Evolutionary conservation across 2,329 filamentous ascomycete species (phyloP), one percentile per base, ranked within the genome.

Genomic region (Cordyceps cateniannulata): DNA sequence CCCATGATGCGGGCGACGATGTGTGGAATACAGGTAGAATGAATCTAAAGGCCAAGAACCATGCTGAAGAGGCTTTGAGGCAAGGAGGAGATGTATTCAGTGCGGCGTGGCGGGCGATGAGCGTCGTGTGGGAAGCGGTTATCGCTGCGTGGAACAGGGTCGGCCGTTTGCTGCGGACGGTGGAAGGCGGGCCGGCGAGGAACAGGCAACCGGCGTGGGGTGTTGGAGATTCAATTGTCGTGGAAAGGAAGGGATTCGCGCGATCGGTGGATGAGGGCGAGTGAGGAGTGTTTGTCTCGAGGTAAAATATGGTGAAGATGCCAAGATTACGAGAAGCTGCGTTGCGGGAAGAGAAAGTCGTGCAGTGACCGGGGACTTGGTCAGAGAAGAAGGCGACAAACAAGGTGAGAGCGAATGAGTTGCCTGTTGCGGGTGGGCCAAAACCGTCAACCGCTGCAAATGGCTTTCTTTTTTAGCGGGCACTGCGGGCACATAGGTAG

Each of bases 1-100:
- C 93, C 93, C 93, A 98, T 98, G 65, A 58, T 63, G 63, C 62
- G 59, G 52, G 47, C 25, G 9, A 16, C 47, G 32, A 35, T 40
- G 20, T 38, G 32, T 8, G 18, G 24, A 24, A 42, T 27, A 24
- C 18, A 40, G 8, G 22, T 12, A 22, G 3, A 27, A 16, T 16
- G 9, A 27, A 24, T 27, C 22, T 40, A 60, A 20, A n/a, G 48
- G 42, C 40, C 58, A 60, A 60, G 22, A 24, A 60, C 20, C 58
- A 60, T 60, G 49, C 49, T 60, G 58, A 29, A 44, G 38, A 27
- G 40, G 16, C 25, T 32, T 8, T 10, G 29, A 35, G 20, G n/a
- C 6, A 24, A 47, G 14, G 32, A 20, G 38, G 25, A 44, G 38
- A n/a, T 16, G 40, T n/a, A 29, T 20, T 22, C 18, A 12, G 38